Evolutionary conservation across 495 filamentous ascomycete species (phyloP).

Genomic region (Stereocaulon alpinum): DNA sequence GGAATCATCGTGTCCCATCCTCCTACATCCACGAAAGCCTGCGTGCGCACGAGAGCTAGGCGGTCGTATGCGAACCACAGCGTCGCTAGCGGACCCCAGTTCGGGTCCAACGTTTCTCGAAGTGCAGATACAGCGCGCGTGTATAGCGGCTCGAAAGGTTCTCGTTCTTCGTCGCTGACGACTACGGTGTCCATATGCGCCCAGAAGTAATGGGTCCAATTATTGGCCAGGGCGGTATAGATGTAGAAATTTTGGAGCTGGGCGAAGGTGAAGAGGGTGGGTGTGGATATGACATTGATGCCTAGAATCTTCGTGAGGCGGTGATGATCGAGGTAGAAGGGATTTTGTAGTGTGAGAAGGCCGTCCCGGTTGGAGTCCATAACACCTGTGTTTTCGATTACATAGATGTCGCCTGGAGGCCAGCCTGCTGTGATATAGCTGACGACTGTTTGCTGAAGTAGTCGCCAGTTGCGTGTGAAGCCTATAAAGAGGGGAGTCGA

Average conservation of each 20-base stretch:
- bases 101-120: slow-evolving; percentile 16
- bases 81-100: slow-evolving; percentile 29
- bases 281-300: slow-evolving; percentile 47
- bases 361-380: slow-evolving; percentile 45
- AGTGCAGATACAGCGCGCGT: slow-evolving; percentile 37
- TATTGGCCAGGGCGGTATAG: slow-evolving; percentile 32
- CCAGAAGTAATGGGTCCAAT: slow-evolving; percentile 51
- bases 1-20: slow-evolving; percentile 52
- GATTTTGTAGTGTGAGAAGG: slow-evolving; percentile 46
- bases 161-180: slow-evolving; percentile 38
- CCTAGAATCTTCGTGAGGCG: slow-evolving; percentile 38
- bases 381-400: slow-evolving; percentile 54
- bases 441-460: slow-evolving; percentile 49
- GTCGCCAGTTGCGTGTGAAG: slow-evolving; percentile 49
- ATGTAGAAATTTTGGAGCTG: slow-evolving; percentile 57
- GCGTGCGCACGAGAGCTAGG: slow-evolving; percentile 46
- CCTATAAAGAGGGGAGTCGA: slow-evolving; percentile 47
- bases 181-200: slow-evolving; percentile 48
- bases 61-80: slow-evolving; percentile 51
- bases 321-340: slow-evolving; percentile 51
- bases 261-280: slow-evolving; percentile 49
- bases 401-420: slow-evolving; percentile 49
- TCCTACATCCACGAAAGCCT: slow-evolving; percentile 42
- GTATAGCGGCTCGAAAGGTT: slow-evolving; percentile 44
- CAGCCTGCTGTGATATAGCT: slow-evolving; percentile 52